A percentile compares a stretch with the other conserved stretches of the same genome.
Evolutionary conservation across 495 filamentous ascomycete species (phyloP).

Genomic region (Aspergillus nidulans): DNA sequence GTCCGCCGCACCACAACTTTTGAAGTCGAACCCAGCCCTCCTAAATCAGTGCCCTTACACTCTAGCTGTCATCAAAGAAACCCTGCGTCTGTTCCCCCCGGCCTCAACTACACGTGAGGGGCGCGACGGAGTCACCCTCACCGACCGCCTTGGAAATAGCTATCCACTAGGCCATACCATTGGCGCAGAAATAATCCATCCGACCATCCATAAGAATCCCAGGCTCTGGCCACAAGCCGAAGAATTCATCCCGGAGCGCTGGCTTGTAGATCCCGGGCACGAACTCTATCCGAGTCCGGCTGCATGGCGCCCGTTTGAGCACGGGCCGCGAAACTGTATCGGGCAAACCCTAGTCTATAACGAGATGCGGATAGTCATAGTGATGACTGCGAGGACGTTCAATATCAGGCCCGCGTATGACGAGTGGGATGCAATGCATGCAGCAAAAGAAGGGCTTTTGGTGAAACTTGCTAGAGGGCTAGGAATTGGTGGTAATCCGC

Average conservation of each 20-base stretch:
- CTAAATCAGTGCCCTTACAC: slow-evolving; percentile 3
- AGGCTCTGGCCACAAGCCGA: neutral
- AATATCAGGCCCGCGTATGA: neutral
- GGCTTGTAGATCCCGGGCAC: neutral
- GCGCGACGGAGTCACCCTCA: neutral
- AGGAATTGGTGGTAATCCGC: neutral
- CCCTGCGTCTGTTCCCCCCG: slow-evolving; percentile 5
- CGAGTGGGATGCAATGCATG: neutral
- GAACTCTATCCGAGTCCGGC: neutral
- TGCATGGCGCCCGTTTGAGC: slow-evolving; percentile 26
- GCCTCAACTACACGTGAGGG: neutral
- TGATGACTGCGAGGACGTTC: neutral
- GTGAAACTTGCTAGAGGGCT: neutral
- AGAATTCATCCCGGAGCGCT: neutral
- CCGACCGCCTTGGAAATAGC: neutral
- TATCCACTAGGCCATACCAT: neutral
- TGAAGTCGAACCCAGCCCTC: neutral
- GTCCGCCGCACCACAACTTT: neutral
- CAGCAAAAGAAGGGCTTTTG: neutral
- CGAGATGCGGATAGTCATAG: slow-evolving; percentile 6
- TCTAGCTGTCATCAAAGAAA: slow-evolving; percentile 7
- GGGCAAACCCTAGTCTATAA: slow-evolving; percentile 17
- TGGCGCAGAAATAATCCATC: too few species aligned
- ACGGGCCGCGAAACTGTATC: slow-evolving; percentile 18
- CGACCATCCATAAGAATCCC: neutral